These are phyloP conservation scores for Fusarium lyarnte DNA, from an alignment of 2,329 filamentous ascomycete species.

Conservation along the genomic window DNA sequence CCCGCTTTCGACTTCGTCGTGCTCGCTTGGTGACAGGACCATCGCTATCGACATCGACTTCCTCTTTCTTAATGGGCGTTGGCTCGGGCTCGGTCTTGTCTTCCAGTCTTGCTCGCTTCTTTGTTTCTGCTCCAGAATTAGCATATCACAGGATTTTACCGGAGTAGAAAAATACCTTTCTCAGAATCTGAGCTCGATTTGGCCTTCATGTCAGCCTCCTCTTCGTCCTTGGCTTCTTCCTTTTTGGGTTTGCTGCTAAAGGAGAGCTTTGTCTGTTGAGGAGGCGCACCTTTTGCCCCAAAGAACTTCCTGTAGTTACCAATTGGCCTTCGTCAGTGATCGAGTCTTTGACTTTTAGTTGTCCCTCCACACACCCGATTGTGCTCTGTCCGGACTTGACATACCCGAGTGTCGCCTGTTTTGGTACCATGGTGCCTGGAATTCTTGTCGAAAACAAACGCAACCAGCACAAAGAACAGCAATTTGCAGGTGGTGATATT, in stretches of 20 bases:
- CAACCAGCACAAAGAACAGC: slow-evolving; percentile 7
- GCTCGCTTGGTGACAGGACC: slow-evolving; percentile 69
- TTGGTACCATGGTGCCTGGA: slow-evolving; percentile 58
- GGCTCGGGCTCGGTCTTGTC: slow-evolving; percentile 30
- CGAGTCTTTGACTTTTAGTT: background rate
- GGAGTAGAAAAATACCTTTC: slow-evolving; percentile 46
- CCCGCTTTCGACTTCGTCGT: slow-evolving; percentile 57
- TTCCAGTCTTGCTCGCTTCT: slow-evolving; percentile 55
- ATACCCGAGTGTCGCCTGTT: slow-evolving; percentile 90
- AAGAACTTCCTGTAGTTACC: slow-evolving; percentile 81
- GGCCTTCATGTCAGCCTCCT: slow-evolving; percentile 41
- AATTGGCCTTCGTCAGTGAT: slow-evolving; percentile 10
- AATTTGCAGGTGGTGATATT: slow-evolving; percentile 3
- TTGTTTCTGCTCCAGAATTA: slow-evolving; percentile 50
- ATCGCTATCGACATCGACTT: slow-evolving; percentile 64
- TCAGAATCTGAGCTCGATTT: slow-evolving; percentile 53
- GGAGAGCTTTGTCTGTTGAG: slow-evolving; percentile 80
- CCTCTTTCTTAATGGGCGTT: slow-evolving; percentile 44
- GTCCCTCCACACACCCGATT: slow-evolving; percentile 66
- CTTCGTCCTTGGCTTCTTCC: slow-evolving; percentile 47
- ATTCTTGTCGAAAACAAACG: slow-evolving; percentile 5
- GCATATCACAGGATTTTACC: background rate
- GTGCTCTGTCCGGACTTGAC: slow-evolving; percentile 79
- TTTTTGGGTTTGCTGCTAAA: slow-evolving; percentile 70
- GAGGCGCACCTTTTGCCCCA: slow-evolving; percentile 63